Percentiles rank a stretch among this genome's conserved stretches.
These are phyloP conservation scores for Albugo candida DNA, from an alignment of 352 stramenopile species.

Conservation along the genomic window DNA sequence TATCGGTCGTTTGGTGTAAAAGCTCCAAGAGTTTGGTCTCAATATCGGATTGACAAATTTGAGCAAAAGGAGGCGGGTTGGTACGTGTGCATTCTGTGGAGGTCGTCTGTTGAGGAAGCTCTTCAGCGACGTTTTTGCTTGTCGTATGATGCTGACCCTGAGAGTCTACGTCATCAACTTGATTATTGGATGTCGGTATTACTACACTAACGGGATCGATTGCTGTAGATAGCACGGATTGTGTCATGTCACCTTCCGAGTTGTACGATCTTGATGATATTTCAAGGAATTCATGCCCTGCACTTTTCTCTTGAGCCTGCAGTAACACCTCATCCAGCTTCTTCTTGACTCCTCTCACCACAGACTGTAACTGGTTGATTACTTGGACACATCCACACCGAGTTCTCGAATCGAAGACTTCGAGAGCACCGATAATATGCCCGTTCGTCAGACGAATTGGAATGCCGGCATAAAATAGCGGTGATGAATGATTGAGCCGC, in stretches of 20 bases:
- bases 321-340: slow-evolving; percentile 52
- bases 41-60: slow-evolving; percentile 29
- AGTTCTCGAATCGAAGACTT: slow-evolving; percentile 36
- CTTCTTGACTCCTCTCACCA: slow-evolving; percentile 52
- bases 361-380: slow-evolving; percentile 38
- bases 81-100: background rate
- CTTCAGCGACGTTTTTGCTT: slow-evolving; percentile 2
- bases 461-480: slow-evolving; percentile 63
- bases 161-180: background rate
- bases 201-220: background rate
- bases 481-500: slow-evolving; percentile 21
- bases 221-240: background rate
- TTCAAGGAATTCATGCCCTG: slow-evolving; percentile 2
- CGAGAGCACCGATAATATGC: slow-evolving; percentile 41
- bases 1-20: slow-evolving; percentile 59
- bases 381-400: slow-evolving; percentile 43
- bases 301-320: slow-evolving; percentile 10
- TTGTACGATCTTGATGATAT: slow-evolving; percentile 5
- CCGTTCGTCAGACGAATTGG: slow-evolving; percentile 49
- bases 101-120: background rate
- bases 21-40: slow-evolving; percentile 51
- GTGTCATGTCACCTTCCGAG: too few species aligned
- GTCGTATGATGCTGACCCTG: slow-evolving; percentile 3
- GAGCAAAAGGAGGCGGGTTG: slow-evolving; percentile 1
- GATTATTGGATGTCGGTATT: background rate